phyloP scores from a whole-genome alignment of 2,329 filamentous ascomycete genomes.

The Grosmannia serpens region DNA sequence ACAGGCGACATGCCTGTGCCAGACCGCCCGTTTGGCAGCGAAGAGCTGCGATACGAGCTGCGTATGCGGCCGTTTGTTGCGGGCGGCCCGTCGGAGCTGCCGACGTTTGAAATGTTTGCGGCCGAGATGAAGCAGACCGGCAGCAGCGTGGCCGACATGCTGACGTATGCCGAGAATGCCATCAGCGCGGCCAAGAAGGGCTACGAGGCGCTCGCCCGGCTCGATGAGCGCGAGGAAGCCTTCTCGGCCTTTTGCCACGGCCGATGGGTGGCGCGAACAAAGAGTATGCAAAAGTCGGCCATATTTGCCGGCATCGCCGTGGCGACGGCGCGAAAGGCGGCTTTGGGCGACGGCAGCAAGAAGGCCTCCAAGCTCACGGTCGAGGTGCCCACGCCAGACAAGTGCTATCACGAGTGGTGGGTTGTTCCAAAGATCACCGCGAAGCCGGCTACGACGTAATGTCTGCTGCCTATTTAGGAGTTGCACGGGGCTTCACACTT shows the following conservation, averaged over 20 bases:
- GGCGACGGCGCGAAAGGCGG: conserved; percentile 43
- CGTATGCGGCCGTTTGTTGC: conserved; percentile 75
- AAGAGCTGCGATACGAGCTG: conserved; percentile 63
- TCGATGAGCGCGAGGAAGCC: conserved; percentile 34
- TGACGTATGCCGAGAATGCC: conserved; percentile 33
- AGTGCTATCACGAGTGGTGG: conserved; percentile 55
- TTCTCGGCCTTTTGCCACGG: conserved; percentile 34
- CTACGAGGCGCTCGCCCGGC: conserved; percentile 43
- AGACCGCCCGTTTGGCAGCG: conserved; percentile 52
- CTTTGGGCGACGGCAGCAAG: conserved; percentile 18
- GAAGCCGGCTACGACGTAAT: background rate
- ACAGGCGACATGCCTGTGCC: conserved; percentile 40
- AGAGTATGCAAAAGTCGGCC: conserved; percentile 54
- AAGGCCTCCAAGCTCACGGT: conserved; percentile 26
- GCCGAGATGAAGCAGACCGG: conserved; percentile 29
- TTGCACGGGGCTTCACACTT: background rate
- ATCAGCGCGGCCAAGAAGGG: conserved; percentile 39
- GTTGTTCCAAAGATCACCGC: conserved; percentile 40
- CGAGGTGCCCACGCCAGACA: conserved; percentile 39
- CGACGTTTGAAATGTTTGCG: conserved; percentile 50
- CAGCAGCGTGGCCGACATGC: conserved; percentile 26
- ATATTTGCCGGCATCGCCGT: conserved; percentile 59
- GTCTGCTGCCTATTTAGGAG: background rate
- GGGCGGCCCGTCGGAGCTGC: conserved; percentile 56
- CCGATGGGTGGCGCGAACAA: conserved; percentile 49